These are phyloP conservation scores for Candida namnaoensis DNA, from an alignment of 805 yeast species.

Conservation along the genomic window DNA sequence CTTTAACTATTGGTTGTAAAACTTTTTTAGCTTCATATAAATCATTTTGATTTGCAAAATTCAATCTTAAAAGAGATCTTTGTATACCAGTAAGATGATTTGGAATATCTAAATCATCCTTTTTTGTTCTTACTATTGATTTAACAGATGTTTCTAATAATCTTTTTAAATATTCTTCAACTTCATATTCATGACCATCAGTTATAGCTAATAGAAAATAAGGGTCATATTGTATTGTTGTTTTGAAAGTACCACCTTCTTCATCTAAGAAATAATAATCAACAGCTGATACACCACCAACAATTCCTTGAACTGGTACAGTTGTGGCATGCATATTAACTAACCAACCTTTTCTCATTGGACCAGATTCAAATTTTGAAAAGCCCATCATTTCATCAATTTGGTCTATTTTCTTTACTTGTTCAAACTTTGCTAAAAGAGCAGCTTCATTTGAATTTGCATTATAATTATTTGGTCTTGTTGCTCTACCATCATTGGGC, in stretches of 20 bases:
- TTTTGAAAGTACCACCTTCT: slow-evolving; percentile 93
- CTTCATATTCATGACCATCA: slow-evolving; percentile 50
- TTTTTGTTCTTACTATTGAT: slow-evolving; percentile 40
- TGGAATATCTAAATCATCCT: slow-evolving; percentile 75
- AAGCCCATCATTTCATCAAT: slow-evolving; percentile 86
- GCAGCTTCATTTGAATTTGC: slow-evolving; percentile 19
- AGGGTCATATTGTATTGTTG: slow-evolving; percentile 77
- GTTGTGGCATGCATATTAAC: slow-evolving; percentile 89
- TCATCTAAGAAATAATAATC: slow-evolving; percentile 92
- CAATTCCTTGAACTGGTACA: slow-evolving; percentile 45
- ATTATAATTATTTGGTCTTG: slow-evolving; percentile 5
- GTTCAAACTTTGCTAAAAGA: slow-evolving; percentile 33
- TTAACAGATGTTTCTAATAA: slow-evolving; percentile 59
- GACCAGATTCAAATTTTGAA: slow-evolving; percentile 65
- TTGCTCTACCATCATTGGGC: background rate
- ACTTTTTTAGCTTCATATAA: slow-evolving; percentile 65
- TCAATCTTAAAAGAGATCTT: slow-evolving; percentile 54
- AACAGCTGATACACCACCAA: slow-evolving; percentile 78
- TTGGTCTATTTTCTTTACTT: slow-evolving; percentile 51
- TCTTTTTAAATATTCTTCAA: slow-evolving; percentile 76
- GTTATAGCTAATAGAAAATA: slow-evolving; percentile 68
- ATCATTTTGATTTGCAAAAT: slow-evolving; percentile 69
- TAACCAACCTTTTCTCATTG: slow-evolving; percentile 79
- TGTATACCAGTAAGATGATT: slow-evolving; percentile 81
- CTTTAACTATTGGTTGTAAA: slow-evolving; percentile 60